phyloP scores from a whole-genome alignment of 2,329 filamentous ascomycete species.

The Didymella pinodella region DNA sequence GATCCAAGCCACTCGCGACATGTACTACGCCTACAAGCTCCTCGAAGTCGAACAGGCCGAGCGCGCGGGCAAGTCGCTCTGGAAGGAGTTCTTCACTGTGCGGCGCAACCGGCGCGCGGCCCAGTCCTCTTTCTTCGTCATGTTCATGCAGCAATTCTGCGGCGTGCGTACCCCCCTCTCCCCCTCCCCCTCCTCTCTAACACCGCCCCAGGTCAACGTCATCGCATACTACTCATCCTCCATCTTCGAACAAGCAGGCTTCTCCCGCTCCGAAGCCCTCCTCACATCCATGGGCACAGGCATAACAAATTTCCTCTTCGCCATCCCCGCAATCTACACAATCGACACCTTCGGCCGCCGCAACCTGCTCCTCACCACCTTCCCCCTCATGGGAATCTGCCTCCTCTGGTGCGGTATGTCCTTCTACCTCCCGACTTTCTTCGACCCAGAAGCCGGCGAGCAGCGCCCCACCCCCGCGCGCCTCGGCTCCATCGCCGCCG shows the following conservation, averaged over 20 bases:
- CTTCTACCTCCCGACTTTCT: constrained; percentile 35
- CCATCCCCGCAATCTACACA: constrained; percentile 56
- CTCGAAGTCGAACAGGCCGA: constrained; percentile 48
- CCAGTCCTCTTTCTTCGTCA: constrained; percentile 45
- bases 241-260: constrained; percentile 47
- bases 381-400: constrained; percentile 57
- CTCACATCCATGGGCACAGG: constrained; percentile 55
- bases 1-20: constrained; percentile 63
- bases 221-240: constrained; percentile 29
- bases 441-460: constrained; percentile 11
- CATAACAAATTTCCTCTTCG: constrained; percentile 56
- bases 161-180: constrained; percentile 31
- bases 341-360: constrained; percentile 57
- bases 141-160: constrained; percentile 50
- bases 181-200: not conserved
- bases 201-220: constrained; percentile 1
- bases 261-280: constrained; percentile 48
- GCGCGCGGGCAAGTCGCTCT: constrained; percentile 43
- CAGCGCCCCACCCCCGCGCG: constrained; percentile 28
- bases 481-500: constrained; percentile 49
- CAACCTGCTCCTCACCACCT: constrained; percentile 56
- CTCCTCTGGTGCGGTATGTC: constrained; percentile 41
- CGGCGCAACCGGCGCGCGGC: constrained; percentile 47
- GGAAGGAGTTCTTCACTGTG: constrained; percentile 46
- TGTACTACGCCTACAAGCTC: constrained; percentile 59